These are phyloP conservation scores for Epichloe gansuensis DNA, from an alignment of 2,329 filamentous ascomycete species.

Conservation along the genomic window DNA sequence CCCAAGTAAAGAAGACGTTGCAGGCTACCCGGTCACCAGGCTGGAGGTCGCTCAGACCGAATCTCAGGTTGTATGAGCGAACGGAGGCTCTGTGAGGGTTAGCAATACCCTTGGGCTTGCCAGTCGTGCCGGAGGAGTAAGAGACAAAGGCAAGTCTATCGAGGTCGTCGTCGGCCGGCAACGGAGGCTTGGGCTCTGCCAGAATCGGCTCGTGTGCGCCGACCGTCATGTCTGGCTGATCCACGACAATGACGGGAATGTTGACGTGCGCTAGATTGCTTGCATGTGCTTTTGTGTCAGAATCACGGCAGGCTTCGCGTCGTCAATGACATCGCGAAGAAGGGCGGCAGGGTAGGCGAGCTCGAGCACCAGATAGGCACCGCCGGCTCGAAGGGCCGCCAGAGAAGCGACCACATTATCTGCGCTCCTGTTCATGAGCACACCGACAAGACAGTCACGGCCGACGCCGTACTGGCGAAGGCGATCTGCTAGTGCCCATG, in stretches of 20 bases:
- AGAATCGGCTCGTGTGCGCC: conserved; percentile 12
- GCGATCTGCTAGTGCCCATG: conserved; percentile 49
- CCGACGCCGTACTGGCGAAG: conserved; percentile 57
- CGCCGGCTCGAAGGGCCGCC: conserved; percentile 65
- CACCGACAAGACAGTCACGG: conserved; percentile 62
- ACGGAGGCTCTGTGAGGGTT: conserved; percentile 67
- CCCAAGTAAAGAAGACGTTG: conserved; percentile 83
- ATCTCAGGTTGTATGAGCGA: conserved; percentile 61
- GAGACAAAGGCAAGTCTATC: conserved; percentile 70
- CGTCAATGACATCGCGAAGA: conserved; percentile 63
- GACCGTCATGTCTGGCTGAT: conserved; percentile 28
- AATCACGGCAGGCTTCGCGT: conserved; percentile 59
- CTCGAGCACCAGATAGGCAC: conserved; percentile 70
- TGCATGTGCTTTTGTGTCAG: conserved; percentile 54
- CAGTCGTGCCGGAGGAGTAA: conserved; percentile 68
- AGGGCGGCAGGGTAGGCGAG: conserved; percentile 65
- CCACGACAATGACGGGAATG: conserved; percentile 53
- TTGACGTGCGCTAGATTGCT: conserved; percentile 48
- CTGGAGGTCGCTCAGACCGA: conserved; percentile 54
- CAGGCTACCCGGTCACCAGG: conserved; percentile 72
- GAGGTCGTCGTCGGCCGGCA: conserved; percentile 54
- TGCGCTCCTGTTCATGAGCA: conserved; percentile 62
- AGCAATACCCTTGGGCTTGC: conserved; percentile 70
- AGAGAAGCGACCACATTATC: conserved; percentile 71
- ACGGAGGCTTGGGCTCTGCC: conserved; percentile 30